phyloP scores from a whole-genome alignment of 1,284 basidiomycete species.

The Pyrrhoderma noxium region DNA sequence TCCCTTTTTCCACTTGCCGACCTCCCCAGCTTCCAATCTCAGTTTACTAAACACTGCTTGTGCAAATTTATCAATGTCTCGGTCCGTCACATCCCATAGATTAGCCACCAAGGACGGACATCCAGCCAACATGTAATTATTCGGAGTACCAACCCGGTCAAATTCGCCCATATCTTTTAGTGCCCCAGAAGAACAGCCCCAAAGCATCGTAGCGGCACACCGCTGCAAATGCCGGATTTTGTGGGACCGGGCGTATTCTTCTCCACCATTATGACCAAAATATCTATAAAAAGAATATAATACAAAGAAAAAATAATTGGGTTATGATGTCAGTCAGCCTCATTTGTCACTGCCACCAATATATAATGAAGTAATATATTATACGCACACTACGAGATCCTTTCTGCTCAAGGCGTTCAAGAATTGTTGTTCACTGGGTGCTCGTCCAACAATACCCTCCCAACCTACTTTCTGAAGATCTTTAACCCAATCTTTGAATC shows the following conservation, averaged over 20 bases:
- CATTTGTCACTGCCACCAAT: too few species aligned
- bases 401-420: slow-evolving; percentile 58
- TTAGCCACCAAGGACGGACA: slow-evolving; percentile 92
- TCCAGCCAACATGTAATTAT: slow-evolving; percentile 93
- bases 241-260: slow-evolving; percentile 87
- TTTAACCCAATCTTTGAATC: slow-evolving; percentile 74
- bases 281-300: slow-evolving; percentile 48
- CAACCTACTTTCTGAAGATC: slow-evolving; percentile 69
- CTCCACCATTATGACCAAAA: slow-evolving; percentile 94
- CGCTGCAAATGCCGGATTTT: slow-evolving; percentile 72
- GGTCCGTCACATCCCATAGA: slow-evolving; percentile 97
- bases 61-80: slow-evolving; percentile 91
- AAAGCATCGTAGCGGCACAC: slow-evolving; percentile 94
- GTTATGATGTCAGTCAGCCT: too few species aligned
- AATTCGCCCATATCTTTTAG: slow-evolving; percentile 90
- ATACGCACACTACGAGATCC: slow-evolving; percentile 82
- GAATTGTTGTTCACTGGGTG: slow-evolving; percentile 79
- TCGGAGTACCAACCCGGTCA: slow-evolving; percentile 86
- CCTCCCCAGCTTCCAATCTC: slow-evolving; percentile 41
- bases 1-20: slow-evolving; percentile 25
- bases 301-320: too few species aligned
- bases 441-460: slow-evolving; percentile 73
- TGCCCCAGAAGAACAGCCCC: slow-evolving; percentile 95
- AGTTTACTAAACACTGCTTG: slow-evolving; percentile 77
- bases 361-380: slow-evolving; percentile 9